Evolutionary conservation across 2,329 filamentous ascomycete species (phyloP).

Genomic region (Fusarium tupiense): DNA sequence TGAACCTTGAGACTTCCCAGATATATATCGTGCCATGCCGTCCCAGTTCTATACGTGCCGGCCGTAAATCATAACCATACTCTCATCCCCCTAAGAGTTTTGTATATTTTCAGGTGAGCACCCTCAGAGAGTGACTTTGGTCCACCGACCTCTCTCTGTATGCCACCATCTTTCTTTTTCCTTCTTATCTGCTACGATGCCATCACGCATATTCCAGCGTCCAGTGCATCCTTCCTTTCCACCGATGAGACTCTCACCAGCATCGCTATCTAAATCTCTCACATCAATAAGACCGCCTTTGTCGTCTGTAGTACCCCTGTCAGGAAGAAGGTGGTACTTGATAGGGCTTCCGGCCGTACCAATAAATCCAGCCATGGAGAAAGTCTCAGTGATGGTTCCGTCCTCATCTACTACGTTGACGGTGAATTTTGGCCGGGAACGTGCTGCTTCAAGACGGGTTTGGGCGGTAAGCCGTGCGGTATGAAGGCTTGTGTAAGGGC

Average conservation of each 20-base stretch:
- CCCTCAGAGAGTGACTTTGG: conserved; percentile 37
- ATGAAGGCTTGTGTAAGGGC: conserved; percentile 57
- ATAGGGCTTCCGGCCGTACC: conserved; percentile 69
- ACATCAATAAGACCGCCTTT: conserved; percentile 65
- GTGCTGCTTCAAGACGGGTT: conserved; percentile 68
- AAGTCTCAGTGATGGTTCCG: conserved; percentile 61
- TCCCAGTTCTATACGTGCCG: conserved; percentile 6
- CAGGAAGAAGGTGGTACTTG: conserved; percentile 67
- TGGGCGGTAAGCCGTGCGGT: conserved; percentile 72
- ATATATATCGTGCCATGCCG: background rate
- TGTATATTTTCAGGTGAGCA: background rate
- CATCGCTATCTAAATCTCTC: conserved; percentile 58
- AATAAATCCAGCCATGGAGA: conserved; percentile 68
- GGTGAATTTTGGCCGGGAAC: conserved; percentile 62
- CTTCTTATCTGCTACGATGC: conserved; percentile 54
- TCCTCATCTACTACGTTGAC: conserved; percentile 67
- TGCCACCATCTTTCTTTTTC: conserved; percentile 63
- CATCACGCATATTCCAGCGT: conserved; percentile 56
- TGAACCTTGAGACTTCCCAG: background rate
- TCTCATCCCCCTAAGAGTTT: background rate
- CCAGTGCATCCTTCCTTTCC: conserved; percentile 56
- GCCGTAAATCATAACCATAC: conserved; percentile 31
- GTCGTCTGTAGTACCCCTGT: conserved; percentile 64
- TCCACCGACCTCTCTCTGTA: conserved; percentile 59
- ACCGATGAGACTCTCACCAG: conserved; percentile 55